A percentile compares a stretch with the other conserved stretches of the same genome.
phyloP scores from a whole-genome alignment of 2,329 filamentous ascomycete species.

The Fusarium hostae region DNA sequence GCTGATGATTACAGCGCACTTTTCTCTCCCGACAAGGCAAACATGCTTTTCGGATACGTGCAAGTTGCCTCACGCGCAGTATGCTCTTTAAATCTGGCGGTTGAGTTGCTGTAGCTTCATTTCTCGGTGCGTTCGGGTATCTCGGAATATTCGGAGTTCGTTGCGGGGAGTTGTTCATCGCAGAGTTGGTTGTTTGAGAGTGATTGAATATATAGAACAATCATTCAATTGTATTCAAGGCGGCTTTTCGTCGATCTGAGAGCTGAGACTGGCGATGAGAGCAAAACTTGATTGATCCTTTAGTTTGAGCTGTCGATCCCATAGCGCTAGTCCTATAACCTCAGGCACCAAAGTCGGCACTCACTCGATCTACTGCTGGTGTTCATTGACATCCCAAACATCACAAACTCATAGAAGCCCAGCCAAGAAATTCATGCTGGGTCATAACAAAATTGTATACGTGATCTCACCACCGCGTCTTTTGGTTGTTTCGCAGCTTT shows the following conservation, averaged over 20 bases:
- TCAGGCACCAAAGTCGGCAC: not conserved
- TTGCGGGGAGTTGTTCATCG: not conserved
- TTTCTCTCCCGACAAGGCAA: slow-evolving; percentile 29
- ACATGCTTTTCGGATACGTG: slow-evolving; percentile 56
- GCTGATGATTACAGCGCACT: slow-evolving; percentile 21
- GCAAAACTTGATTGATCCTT: not conserved
- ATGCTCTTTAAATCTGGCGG: slow-evolving; percentile 1
- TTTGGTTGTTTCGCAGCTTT: not conserved
- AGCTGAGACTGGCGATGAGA: accelerated
- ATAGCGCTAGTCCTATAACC: not conserved
- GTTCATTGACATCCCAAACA: not conserved
- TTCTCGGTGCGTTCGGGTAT: not conserved
- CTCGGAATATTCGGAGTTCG: not conserved
- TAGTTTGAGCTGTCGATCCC: not conserved
- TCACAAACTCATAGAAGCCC: accelerated
- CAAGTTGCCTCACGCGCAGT: slow-evolving; percentile 6
- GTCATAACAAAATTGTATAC: not conserved
- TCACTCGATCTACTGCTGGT: not conserved
- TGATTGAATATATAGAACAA: accelerated
- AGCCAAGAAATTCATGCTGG: no score
- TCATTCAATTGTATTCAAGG: not conserved
- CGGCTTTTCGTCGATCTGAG: accelerated
- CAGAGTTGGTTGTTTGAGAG: accelerated
- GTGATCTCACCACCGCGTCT: not conserved
- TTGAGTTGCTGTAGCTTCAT: not conserved